A percentile compares a stretch with the other conserved stretches of the same genome.
phyloP scores from a whole-genome alignment of 352 stramenopile genomes.

The Globisporangium cylindrosporum region DNA sequence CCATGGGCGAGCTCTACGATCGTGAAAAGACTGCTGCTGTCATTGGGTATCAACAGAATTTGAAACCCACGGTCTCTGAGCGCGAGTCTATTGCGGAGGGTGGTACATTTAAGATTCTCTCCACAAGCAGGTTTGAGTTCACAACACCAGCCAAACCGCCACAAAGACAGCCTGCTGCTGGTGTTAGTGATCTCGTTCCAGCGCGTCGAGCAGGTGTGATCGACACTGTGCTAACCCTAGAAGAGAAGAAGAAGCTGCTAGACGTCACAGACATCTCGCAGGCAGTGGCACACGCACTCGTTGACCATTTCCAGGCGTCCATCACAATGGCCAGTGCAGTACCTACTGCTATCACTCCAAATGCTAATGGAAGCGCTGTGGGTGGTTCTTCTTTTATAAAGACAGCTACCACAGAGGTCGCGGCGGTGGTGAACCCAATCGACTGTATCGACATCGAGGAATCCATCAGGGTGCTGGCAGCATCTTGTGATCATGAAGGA shows the following conservation, averaged over 20 bases:
- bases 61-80: background rate
- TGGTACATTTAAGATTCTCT: background rate
- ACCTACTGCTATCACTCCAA: background rate
- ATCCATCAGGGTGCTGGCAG: slow-evolving; percentile 10
- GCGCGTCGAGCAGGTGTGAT: slow-evolving; percentile 7
- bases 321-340: background rate
- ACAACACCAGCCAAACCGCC: background rate
- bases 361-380: background rate
- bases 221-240: slow-evolving; percentile 17
- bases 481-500: background rate
- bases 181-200: background rate
- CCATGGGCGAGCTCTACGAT: slow-evolving; percentile 26
- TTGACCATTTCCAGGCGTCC: slow-evolving; percentile 20
- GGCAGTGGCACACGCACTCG: slow-evolving; percentile 15
- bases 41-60: background rate
- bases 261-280: slow-evolving; percentile 21
- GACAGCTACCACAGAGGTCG: background rate
- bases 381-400: background rate
- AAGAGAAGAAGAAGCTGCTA: slow-evolving; percentile 23
- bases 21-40: slow-evolving; percentile 11
- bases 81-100: background rate
- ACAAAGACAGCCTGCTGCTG: background rate
- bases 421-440: slow-evolving; percentile 1
- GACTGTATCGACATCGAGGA: slow-evolving; percentile 16
- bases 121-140: background rate